Conservation (phyloP, 2,329 filamentous ascomycete genomes). For the Grosmannia huntii region DNA sequence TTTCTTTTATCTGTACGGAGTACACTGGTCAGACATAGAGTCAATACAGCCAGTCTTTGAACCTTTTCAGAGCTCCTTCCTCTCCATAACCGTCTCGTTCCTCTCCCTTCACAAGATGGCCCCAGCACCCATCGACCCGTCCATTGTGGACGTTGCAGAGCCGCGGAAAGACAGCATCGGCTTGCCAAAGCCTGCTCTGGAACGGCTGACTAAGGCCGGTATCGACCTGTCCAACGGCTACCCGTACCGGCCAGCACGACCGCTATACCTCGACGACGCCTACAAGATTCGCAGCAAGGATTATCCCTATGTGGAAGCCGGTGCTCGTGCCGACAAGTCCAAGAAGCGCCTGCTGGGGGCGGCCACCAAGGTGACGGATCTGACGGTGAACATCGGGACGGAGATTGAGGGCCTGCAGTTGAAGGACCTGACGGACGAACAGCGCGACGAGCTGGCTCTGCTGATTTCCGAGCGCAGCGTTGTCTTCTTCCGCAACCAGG, state of each 20-base stretch:
- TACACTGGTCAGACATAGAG: neutral
- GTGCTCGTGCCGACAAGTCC: conserved; percentile 49
- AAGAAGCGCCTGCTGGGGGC: conserved; percentile 48
- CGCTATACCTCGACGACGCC: conserved; percentile 57
- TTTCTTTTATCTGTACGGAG: neutral
- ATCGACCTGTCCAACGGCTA: conserved; percentile 59
- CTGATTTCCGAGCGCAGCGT: conserved; percentile 51
- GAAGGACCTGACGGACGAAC: conserved; percentile 44
- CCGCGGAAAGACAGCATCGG: conserved; percentile 52
- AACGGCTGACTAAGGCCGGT: conserved; percentile 52
- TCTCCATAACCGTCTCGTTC: neutral
- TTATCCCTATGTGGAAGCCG: conserved; percentile 44
- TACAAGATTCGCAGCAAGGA: conserved; percentile 49
- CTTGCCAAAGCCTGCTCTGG: conserved; percentile 42
- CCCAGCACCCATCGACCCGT: conserved; percentile 46
- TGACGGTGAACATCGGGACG: conserved; percentile 50
- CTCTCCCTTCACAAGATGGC: conserved; percentile 22
- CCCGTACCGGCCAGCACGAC: conserved; percentile 54
- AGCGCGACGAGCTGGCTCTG: conserved; percentile 49
- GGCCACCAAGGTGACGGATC: conserved; percentile 48
- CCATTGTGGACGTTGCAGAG: conserved; percentile 49
- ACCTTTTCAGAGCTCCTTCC: too few species aligned
- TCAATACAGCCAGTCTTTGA: too few species aligned
- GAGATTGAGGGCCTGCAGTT: conserved; percentile 52
- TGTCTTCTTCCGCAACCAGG: conserved; percentile 55